Evolutionary conservation across 352 stramenopile species (phyloP).

Genomic region (Pythium dissotocum): DNA sequence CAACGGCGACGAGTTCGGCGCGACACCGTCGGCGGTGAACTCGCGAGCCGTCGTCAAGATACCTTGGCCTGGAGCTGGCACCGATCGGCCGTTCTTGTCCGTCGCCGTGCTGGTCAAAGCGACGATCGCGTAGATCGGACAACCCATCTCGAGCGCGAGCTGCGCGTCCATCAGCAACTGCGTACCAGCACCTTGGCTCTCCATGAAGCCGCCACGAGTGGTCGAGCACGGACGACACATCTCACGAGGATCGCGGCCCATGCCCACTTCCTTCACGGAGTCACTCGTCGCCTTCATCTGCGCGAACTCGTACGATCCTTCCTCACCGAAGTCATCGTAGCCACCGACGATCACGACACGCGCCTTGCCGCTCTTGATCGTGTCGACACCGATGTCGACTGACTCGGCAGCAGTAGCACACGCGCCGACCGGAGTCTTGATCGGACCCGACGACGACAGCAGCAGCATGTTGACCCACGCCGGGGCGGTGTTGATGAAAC

Average conservation of each 20-base stretch:
- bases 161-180: conserved; percentile 89
- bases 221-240: conserved; percentile 85
- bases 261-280: conserved; percentile 75
- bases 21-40: conserved; percentile 19
- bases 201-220: conserved; percentile 86
- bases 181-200: conserved; percentile 86
- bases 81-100: conserved; percentile 86
- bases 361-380: conserved; percentile 87
- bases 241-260: conserved; percentile 78
- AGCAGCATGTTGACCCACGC: conserved; percentile 92
- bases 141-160: conserved; percentile 85
- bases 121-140: conserved; percentile 85
- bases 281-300: conserved; percentile 90
- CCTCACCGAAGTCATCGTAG: conserved; percentile 88
- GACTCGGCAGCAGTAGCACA: conserved; percentile 87
- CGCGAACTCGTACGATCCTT: conserved; percentile 85
- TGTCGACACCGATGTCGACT: conserved; percentile 87
- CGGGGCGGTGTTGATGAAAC: conserved; percentile 88
- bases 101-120: conserved; percentile 85
- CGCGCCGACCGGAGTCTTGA: conserved; percentile 87
- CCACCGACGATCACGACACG: conserved; percentile 84
- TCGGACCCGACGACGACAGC: conserved; percentile 82
- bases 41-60: conserved; percentile 87
- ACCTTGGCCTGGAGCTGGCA: conserved; percentile 82
- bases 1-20: conserved; percentile 41